Evolutionary conservation across 345 rosid genomes (phyloP), one percentile per base, ranked within the genome.

Genomic region (Hypericum androsaemum): DNA sequence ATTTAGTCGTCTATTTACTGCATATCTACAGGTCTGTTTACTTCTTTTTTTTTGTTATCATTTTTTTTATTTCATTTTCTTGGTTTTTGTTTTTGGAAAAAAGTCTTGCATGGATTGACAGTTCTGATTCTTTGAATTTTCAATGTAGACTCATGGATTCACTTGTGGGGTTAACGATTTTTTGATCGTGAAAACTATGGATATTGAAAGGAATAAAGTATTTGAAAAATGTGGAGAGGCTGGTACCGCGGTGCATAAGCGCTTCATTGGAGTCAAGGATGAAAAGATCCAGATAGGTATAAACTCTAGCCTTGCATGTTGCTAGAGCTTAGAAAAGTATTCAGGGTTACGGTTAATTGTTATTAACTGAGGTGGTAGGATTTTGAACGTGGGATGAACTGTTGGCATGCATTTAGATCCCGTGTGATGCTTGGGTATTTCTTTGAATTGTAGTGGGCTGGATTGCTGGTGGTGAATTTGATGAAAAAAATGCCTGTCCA

Each of bases 141-240:
- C 61, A 64, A 59, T 74, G 65, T 78, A 92, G 96, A 78, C 66
- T 81, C 98, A 88, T 62, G 98, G 95, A 49, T 88, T 92, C 71
- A 92, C 98, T 0, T 92, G 98, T 74, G 98, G 98, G 53, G 86
- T 92, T 45, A 95, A 92, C 72, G 98, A 92, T 72, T 89, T 92
- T 63, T 74, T 92, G 67, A 69, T 92, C 57, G 55, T 67, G 63
- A 72, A 80, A 71, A 76, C 68, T 43, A 76, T 74, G 59, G 98
- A 92, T 59, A 62, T 54, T 62, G 72, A 63, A 74, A 80, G 98
- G 72, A 74, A 77, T 61, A 73, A 71, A 48, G 88, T 79, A 63
- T 96, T 92, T 60, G 79, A 83, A 69, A 66, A 65, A 50, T 83
- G 86, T 68, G 89, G 81, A 71, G 48, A 61, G 56, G 74, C 74